Evolutionary conservation across 1,284 basidiomycete genomes (phyloP).

Genomic region (Leccinum variabile): DNA sequence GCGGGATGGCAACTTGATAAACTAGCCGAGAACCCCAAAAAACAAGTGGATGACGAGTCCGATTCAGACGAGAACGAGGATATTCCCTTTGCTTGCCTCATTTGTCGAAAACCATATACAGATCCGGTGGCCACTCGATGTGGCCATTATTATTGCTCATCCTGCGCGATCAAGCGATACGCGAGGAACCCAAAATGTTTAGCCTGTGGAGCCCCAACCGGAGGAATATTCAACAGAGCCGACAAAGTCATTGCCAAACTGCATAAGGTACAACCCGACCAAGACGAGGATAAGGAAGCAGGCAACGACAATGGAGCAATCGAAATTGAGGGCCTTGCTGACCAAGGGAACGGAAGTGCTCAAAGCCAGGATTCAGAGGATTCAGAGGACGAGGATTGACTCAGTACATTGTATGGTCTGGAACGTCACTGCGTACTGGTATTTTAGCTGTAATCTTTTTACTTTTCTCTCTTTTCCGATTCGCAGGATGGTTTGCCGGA

Average conservation of each 20-base stretch:
- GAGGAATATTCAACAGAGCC: slow-evolving; percentile 92
- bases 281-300: slow-evolving; percentile 44
- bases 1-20: slow-evolving; percentile 98
- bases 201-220: slow-evolving; percentile 91
- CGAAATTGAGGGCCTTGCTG: slow-evolving; percentile 62
- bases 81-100: slow-evolving; percentile 95
- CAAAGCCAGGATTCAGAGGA: slow-evolving; percentile 34
- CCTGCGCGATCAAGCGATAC: slow-evolving; percentile 92
- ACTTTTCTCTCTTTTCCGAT: slow-evolving; percentile 10
- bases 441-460: slow-evolving; percentile 22
- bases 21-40: slow-evolving; percentile 66
- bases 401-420: slow-evolving; percentile 26
- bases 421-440: slow-evolving; percentile 18
- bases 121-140: slow-evolving; percentile 96
- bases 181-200: slow-evolving; percentile 94
- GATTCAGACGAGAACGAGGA: slow-evolving; percentile 80
- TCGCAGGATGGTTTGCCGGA: slow-evolving; percentile 20
- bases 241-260: slow-evolving; percentile 81
- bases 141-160: slow-evolving; percentile 95
- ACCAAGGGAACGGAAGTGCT: slow-evolving; percentile 31
- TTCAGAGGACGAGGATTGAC: slow-evolving; percentile 38
- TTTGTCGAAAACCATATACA: slow-evolving; percentile 93
- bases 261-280: slow-evolving; percentile 59
- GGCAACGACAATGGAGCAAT: slow-evolving; percentile 44
- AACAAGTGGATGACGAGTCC: slow-evolving; percentile 56